Evolutionary conservation across 2,329 filamentous ascomycete genomes (phyloP).

Genomic region (Hypocreales sp.): DNA sequence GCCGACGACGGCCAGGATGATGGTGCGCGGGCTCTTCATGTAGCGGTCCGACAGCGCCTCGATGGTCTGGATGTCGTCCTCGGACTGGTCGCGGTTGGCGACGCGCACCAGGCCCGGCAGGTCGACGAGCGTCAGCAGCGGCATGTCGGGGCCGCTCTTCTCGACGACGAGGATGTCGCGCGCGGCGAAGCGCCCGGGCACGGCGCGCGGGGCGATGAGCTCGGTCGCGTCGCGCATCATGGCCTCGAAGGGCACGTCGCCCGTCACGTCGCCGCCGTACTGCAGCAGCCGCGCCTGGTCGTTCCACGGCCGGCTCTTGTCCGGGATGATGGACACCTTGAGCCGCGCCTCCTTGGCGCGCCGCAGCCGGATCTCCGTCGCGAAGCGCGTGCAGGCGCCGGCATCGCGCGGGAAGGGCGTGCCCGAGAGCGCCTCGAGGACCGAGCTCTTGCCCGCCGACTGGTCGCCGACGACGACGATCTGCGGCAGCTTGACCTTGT

Average conservation of each 20-base stretch:
- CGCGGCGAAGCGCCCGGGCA: conserved; percentile 34
- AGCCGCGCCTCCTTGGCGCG: conserved; percentile 26
- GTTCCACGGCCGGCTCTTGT: conserved; percentile 26
- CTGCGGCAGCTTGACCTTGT: conserved; percentile 39
- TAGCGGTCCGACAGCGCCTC: conserved; percentile 34
- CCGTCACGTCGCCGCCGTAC: conserved; percentile 29
- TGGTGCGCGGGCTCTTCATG: conserved; percentile 39
- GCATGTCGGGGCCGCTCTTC: conserved; percentile 41
- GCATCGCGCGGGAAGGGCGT: conserved; percentile 45
- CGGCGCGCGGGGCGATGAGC: conserved; percentile 32
- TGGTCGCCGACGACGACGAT: conserved; percentile 51
- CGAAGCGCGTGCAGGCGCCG: conserved; percentile 45
- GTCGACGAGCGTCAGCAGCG: conserved; percentile 45
- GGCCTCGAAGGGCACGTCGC: conserved; percentile 29
- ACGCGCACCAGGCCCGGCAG: conserved; percentile 42
- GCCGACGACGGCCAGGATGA: conserved; percentile 38
- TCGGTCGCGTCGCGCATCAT: conserved; percentile 35
- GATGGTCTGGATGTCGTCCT: conserved; percentile 35
- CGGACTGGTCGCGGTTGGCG: conserved; percentile 35
- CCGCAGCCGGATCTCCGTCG: conserved; percentile 39
- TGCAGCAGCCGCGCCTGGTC: conserved; percentile 31
- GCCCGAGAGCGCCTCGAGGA: conserved; percentile 47
- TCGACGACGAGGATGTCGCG: conserved; percentile 41
- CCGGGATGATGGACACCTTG: conserved; percentile 38
- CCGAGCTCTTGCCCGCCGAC: conserved; percentile 48